Percentiles rank a stretch among this genome's conserved stretches.
These are phyloP conservation scores for Gyromitra esculenta DNA, from an alignment of 2,329 filamentous ascomycete species.

Conservation along the genomic window DNA sequence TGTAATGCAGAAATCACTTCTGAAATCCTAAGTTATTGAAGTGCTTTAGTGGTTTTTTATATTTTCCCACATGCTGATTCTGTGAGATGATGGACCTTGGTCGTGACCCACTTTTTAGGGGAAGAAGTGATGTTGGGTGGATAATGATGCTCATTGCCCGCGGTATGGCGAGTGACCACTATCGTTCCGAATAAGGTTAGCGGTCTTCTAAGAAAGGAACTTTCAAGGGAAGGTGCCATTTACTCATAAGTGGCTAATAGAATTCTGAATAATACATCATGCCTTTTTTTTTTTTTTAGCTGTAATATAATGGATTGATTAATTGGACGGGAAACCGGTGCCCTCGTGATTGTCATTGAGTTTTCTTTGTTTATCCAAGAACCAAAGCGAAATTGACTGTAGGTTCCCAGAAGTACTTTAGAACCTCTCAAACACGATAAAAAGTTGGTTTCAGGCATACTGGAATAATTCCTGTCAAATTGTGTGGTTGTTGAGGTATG, in stretches of 20 bases:
- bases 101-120: too few species aligned
- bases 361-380: not conserved
- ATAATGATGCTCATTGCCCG: not conserved
- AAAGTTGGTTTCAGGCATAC: not conserved
- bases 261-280: not conserved
- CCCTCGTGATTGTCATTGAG: not conserved
- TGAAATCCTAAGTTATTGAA: too few species aligned
- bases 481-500: not conserved
- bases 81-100: too few species aligned
- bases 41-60: too few species aligned
- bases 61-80: too few species aligned
- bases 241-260: not conserved
- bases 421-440: too few species aligned
- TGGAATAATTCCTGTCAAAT: slow-evolving; percentile 1
- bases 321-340: not conserved
- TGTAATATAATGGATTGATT: not conserved
- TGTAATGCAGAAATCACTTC: too few species aligned
- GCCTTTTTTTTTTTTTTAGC: not conserved
- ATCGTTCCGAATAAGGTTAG: not conserved
- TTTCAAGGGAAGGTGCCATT: not conserved
- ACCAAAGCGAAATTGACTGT: not conserved
- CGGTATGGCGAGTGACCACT: not conserved
- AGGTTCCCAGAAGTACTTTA: too few species aligned
- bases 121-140: not conserved
- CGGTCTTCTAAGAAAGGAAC: not conserved